These are phyloP conservation scores for Elasticomyces elasticus DNA, from an alignment of 495 filamentous ascomycete species.

Conservation along the genomic window DNA sequence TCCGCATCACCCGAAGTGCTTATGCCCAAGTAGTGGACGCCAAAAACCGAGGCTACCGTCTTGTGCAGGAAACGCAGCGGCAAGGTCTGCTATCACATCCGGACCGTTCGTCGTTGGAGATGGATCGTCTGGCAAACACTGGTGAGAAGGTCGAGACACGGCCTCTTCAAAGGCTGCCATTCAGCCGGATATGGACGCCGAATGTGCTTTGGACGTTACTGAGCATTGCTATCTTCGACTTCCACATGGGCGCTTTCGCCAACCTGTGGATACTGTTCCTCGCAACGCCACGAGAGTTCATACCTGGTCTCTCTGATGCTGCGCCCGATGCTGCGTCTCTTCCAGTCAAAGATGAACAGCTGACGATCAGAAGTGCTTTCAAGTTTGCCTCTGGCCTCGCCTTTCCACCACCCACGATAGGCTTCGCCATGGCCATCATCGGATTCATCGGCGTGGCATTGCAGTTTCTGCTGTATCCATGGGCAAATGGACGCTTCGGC, in stretches of 20 bases:
- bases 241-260: conserved; percentile 30
- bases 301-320: conserved; percentile 10
- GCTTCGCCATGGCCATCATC: conserved; percentile 28
- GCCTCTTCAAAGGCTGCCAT: conserved; percentile 19
- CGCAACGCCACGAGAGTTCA: conserved; percentile 22
- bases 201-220: conserved; percentile 27
- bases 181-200: conserved; percentile 26
- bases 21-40: conserved; percentile 2
- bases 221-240: conserved; percentile 28
- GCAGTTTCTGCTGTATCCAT: conserved; percentile 27
- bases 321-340: not conserved
- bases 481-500: conserved; percentile 24
- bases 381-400: conserved; percentile 26
- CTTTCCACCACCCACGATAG: conserved; percentile 25
- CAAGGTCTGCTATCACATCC: conserved; percentile 17
- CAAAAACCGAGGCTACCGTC: conserved; percentile 10
- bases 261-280: conserved; percentile 29
- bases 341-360: conserved; percentile 11
- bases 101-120: conserved; percentile 11
- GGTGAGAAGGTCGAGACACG: conserved; percentile 11
- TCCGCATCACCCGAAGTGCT: not conserved
- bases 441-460: conserved; percentile 27
- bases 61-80: conserved; percentile 19
- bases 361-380: conserved; percentile 10
- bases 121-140: conserved; percentile 10